Conservation (phyloP, 2,329 filamentous ascomycete genomes). For the Colletotrichum spinosum region DNA sequence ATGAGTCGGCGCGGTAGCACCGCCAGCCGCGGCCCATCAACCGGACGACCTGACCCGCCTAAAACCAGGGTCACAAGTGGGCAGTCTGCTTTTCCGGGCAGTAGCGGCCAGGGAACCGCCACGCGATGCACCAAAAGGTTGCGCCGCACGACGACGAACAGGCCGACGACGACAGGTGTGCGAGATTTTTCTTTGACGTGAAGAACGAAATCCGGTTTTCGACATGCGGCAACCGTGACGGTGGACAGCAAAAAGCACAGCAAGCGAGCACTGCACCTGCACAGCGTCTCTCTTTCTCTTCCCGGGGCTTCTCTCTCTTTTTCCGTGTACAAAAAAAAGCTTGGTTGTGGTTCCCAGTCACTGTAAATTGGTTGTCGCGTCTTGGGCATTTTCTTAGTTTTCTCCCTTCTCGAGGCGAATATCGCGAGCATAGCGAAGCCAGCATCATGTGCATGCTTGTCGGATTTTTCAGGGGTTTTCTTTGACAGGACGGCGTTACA, state of each 20-base stretch:
- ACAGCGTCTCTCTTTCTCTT: neutral
- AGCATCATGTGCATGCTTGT: neutral
- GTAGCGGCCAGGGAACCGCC: too few relatives aligned
- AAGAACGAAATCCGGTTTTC: slow-evolving; percentile 2
- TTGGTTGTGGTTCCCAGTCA: neutral
- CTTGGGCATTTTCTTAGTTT: neutral
- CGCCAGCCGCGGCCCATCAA: too few relatives aligned
- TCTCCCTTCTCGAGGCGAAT: neutral
- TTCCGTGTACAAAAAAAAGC: neutral
- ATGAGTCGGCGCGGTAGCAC: too few relatives aligned
- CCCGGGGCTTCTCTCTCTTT: neutral
- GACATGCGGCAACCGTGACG: neutral
- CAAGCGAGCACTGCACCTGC: slow-evolving; percentile 32
- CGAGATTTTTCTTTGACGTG: neutral
- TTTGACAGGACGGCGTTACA: slow-evolving; percentile 10
- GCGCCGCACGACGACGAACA: too few relatives aligned
- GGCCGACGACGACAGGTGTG: too few relatives aligned
- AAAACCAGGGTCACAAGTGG: too few relatives aligned
- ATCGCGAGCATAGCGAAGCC: slow-evolving; percentile 32
- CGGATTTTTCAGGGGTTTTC: neutral
- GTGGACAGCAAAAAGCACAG: slow-evolving; percentile 16
- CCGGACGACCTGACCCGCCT: too few relatives aligned
- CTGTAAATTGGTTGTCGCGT: neutral
- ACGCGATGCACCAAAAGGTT: too few relatives aligned
- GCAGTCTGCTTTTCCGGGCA: too few relatives aligned